Evolutionary conservation across 108 stramenopile genomes (phyloP).

Genomic region (Nitzschia sp.): DNA sequence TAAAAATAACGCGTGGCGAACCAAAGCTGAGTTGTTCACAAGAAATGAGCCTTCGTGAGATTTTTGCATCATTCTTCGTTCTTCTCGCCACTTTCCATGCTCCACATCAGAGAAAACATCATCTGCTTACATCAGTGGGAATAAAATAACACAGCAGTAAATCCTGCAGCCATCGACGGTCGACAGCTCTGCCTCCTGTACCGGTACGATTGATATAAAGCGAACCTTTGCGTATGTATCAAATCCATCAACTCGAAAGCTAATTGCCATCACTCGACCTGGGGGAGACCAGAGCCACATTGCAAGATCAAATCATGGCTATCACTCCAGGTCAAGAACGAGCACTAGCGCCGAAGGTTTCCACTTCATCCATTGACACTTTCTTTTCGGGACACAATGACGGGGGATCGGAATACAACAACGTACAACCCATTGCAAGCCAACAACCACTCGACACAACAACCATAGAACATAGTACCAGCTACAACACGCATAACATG

Average conservation of each 20-base stretch:
- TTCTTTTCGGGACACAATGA: neutral
- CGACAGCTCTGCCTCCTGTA: neutral
- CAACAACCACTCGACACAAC: slow-evolving; percentile 6
- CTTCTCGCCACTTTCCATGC: slow-evolving; percentile 1
- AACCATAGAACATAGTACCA: neutral
- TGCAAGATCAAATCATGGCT: slow-evolving; percentile 5
- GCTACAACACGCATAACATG: too few relatives aligned
- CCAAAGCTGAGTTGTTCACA: neutral
- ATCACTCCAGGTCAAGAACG: neutral
- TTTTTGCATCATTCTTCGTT: neutral
- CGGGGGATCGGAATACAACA: neutral
- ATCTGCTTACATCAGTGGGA: slow-evolving; percentile 13
- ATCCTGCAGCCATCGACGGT: too few relatives aligned
- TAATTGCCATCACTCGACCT: neutral
- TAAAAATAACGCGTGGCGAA: too few relatives aligned
- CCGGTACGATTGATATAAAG: neutral
- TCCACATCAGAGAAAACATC: slow-evolving; percentile 17
- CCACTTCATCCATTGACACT: slow-evolving; percentile 27
- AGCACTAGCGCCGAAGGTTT: neutral
- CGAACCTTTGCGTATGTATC: neutral
- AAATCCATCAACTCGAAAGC: neutral
- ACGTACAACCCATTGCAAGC: neutral
- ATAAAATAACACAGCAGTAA: too few relatives aligned
- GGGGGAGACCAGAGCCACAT: neutral
- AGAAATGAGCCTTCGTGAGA: neutral